Evolutionary conservation across 176 grass and related monocot species (phyloP).

Genomic region (Otatea glauca): DNA sequence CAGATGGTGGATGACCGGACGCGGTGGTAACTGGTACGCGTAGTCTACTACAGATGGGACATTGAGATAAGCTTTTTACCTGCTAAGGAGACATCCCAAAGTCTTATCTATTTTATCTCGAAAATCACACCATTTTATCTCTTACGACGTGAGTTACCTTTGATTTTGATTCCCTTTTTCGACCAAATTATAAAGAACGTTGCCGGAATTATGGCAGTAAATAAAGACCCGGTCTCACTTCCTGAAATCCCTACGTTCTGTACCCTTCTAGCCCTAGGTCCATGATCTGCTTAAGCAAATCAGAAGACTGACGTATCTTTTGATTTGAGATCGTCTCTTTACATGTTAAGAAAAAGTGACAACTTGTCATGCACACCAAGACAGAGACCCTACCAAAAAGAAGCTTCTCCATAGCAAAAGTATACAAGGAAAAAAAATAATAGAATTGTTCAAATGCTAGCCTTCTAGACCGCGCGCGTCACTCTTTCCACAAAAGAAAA

Average conservation of each 20-base stretch:
- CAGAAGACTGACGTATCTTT: background rate
- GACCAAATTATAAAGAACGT: background rate
- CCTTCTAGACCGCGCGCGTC: background rate
- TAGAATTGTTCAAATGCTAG: background rate
- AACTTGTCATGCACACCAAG: background rate
- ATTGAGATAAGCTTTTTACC: no score
- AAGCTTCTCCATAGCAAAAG: slow-evolving; percentile 12
- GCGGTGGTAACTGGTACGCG: no score
- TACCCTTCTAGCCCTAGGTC: background rate
- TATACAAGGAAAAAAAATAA: background rate
- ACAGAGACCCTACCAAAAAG: background rate
- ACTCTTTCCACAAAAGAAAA: no score
- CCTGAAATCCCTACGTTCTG: background rate
- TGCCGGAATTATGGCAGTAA: background rate
- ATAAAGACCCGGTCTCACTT: background rate
- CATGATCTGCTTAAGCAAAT: background rate
- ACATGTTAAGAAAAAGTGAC: background rate
- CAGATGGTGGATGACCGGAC: no score
- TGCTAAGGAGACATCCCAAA: no score
- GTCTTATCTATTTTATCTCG: no score
- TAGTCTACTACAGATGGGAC: no score
- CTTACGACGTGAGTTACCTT: no score
- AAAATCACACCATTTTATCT: no score
- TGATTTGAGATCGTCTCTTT: background rate
- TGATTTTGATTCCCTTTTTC: background rate